Conservation (phyloP, 805 yeast genomes). For the Lipomyces mesembrius region DNA sequence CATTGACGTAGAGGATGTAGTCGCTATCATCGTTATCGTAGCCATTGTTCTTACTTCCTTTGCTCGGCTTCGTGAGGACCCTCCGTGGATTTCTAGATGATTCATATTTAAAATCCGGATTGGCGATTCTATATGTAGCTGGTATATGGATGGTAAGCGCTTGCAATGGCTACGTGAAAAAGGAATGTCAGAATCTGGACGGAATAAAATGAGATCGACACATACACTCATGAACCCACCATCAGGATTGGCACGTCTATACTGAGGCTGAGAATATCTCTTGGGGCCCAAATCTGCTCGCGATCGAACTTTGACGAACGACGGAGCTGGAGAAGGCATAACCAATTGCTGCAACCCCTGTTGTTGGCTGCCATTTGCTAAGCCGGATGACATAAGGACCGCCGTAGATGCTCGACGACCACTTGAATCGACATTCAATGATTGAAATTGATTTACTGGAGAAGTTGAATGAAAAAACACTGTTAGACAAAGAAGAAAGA, state of each 20-base stretch:
- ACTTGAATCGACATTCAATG: conserved; percentile 26
- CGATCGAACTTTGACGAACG: conserved; percentile 30
- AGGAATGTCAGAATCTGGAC: neutral
- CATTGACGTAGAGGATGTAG: conserved; percentile 92
- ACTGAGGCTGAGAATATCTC: conserved; percentile 35
- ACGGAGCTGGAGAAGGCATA: conserved; percentile 19
- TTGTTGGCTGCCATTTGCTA: conserved; percentile 8
- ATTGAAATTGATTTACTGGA: conserved; percentile 33
- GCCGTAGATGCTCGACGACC: conserved; percentile 32
- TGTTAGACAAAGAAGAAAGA: conserved; percentile 13
- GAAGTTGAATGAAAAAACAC: conserved; percentile 9
- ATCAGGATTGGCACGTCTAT: conserved; percentile 40
- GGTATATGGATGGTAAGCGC: conserved; percentile 80
- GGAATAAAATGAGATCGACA: neutral
- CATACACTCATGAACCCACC: conserved; percentile 41
- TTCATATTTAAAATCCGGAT: conserved; percentile 81
- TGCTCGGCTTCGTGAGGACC: conserved; percentile 89
- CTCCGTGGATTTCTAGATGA: conserved; percentile 86
- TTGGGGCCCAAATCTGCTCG: conserved; percentile 33
- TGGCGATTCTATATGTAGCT: conserved; percentile 82
- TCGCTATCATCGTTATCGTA: conserved; percentile 86
- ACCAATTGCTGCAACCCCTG: conserved; percentile 2
- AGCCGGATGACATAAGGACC: conserved; percentile 22
- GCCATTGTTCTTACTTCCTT: conserved; percentile 80
- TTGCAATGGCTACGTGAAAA: conserved; percentile 64